Base-by-base conservation (phyloP, 2,329 filamentous ascomycete genomes). In the Colletotrichum navitas region DNA sequence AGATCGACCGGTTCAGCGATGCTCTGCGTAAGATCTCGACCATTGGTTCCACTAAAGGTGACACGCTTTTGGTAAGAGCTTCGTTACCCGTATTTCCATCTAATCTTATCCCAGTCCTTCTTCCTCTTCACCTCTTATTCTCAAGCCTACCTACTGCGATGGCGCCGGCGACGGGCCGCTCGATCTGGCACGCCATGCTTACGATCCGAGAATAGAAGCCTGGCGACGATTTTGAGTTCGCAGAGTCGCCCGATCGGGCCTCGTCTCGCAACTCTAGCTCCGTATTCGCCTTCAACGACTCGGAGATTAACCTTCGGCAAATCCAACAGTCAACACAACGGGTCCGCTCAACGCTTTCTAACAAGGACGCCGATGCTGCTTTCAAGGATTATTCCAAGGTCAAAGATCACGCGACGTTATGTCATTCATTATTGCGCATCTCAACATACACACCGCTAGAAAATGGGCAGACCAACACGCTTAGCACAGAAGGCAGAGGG, bases 331-430 rank as follows among this genome's bases (percentile, higher is more conserved):
- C 83, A 10, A 74, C 82, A 11, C 80, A 80, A 66, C 79, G 80
- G 59, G 79, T 83, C 75, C 77, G 80, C 54, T 75, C 78, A 49
- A 76, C 78, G 5, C 79, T 81, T 3, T 74, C 78, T 0, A 77
- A 76, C 1, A 80, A 76, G 66, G 78, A 82, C 7, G 81, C 86
- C 21, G 85, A 86, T 67, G 78, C 79, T 3, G 82, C 82, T 6
- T 87, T 83, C 74, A 82, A 83, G 32, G 80, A 84, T 8, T 87
- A 85, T 58, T 74, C 75, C 63, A 86, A 82, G 72, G 74, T 83
- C 59, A 82, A 78, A 47, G 65, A 64, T n/a, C 49, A 68, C 32
- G 55, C 51, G 8, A 26, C 41, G 16, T 26, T 63, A 6, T 68
- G 63, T 26, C 61, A 54, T 34, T 36, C 55, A 4, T 52, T 73